phyloP scores from a whole-genome alignment of 192 early-diverging fungal species.

The Backusella morwellensis region DNA sequence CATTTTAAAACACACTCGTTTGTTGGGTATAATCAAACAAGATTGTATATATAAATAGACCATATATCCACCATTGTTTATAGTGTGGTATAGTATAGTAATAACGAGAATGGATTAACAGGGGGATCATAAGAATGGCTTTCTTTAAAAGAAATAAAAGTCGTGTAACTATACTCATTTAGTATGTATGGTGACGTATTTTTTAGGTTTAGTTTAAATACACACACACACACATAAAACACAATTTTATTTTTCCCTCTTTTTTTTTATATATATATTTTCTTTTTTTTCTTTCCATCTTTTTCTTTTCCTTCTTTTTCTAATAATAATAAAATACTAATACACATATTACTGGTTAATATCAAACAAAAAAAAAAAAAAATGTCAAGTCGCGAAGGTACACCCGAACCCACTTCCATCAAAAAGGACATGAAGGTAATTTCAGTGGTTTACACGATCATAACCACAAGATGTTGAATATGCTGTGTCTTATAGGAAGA shows the following conservation, averaged over 20 bases:
- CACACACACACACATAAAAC: too few relatives aligned
- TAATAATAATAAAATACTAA: not conserved
- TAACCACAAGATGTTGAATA: not conserved
- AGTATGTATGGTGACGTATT: not conserved
- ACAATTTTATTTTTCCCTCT: not conserved
- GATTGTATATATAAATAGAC: too few relatives aligned
- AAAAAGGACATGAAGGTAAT: conserved; percentile 6
- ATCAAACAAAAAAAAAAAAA: not conserved
- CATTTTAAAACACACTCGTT: not conserved
- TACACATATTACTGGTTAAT: not conserved
- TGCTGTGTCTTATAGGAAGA: not conserved
- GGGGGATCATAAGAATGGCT: too few relatives aligned
- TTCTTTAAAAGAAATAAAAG: too few relatives aligned
- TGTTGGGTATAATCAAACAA: not conserved
- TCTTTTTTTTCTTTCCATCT: not conserved
- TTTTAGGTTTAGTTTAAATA: not conserved
- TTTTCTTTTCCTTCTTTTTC: not conserved
- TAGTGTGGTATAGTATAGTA: too few relatives aligned
- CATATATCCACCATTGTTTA: too few relatives aligned
- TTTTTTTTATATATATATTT: not conserved
- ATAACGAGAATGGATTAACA: too few relatives aligned
- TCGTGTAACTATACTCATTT: too few relatives aligned
- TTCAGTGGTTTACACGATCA: not conserved
- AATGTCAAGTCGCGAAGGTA: conserved; percentile 7
- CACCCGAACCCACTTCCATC: conserved; percentile 3